Conservation (phyloP, 2,329 filamentous ascomycete species). For the Pezicula carpinea region DNA sequence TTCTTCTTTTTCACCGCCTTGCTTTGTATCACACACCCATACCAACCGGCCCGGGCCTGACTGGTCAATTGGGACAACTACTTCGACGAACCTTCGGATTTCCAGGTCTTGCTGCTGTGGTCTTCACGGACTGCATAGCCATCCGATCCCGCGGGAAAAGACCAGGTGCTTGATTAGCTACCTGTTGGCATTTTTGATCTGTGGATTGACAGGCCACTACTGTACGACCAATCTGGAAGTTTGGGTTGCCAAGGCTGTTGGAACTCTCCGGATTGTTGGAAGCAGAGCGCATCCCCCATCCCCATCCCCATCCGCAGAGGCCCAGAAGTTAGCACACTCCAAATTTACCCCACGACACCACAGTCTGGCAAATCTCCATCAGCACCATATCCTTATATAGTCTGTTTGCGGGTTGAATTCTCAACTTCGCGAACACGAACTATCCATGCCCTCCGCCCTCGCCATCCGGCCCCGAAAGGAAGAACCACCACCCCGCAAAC, state of each 20-base stretch:
- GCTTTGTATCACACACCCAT: no score
- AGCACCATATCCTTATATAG: background rate
- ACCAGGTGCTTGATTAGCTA: no score
- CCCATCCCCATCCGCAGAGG: background rate
- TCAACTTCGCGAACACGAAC: background rate
- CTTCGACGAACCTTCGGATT: no score
- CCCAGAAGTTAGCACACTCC: no score
- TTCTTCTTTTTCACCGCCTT: no score
- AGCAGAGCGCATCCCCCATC: background rate
- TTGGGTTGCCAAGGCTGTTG: background rate
- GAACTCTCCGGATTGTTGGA: background rate
- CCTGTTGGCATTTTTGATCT: background rate
- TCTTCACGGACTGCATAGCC: no score
- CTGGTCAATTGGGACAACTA: no score
- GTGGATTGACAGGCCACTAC: background rate
- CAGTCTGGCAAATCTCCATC: background rate
- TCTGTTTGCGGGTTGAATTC: background rate
- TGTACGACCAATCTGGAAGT: background rate
- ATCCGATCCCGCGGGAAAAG: no score
- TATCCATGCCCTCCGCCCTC: slow-evolving; percentile 26
- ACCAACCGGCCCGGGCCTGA: no score
- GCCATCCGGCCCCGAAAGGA: slow-evolving; percentile 21
- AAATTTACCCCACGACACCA: background rate
- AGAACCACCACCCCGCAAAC: slow-evolving; percentile 13
- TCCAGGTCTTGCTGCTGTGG: no score